phyloP scores from a whole-genome alignment of 2,329 filamentous ascomycete species.

The Fonsecaea pedrosoi region DNA sequence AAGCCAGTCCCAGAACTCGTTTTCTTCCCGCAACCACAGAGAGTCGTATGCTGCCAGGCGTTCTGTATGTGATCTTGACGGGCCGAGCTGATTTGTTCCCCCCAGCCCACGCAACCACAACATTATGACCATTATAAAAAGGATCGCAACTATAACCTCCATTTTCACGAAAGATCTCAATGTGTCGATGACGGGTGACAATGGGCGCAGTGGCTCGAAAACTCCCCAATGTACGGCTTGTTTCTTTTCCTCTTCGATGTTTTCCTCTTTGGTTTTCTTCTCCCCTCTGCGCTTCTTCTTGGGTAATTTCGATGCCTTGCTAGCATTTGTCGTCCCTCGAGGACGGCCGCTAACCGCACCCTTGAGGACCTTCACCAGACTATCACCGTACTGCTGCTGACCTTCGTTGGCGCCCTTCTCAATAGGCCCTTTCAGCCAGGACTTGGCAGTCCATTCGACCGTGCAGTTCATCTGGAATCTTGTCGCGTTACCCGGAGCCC shows the following conservation, averaged over 20 bases:
- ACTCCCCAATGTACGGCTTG: conserved; percentile 72
- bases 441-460: conserved; percentile 97
- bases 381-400: conserved; percentile 80
- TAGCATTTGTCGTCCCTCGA: conserved; percentile 56
- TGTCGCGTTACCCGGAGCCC: conserved; percentile 86
- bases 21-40: conserved; percentile 88
- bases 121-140: conserved; percentile 75
- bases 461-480: conserved; percentile 85
- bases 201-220: conserved; percentile 74
- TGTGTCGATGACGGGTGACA: conserved; percentile 74
- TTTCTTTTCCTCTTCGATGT: conserved; percentile 52
- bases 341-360: conserved; percentile 72
- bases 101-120: conserved; percentile 69
- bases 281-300: conserved; percentile 66
- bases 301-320: conserved; percentile 58
- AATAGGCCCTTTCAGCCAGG: conserved; percentile 95
- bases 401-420: conserved; percentile 95
- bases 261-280: conserved; percentile 55
- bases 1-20: conserved; percentile 89
- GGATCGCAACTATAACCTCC: conserved; percentile 77
- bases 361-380: conserved; percentile 76
- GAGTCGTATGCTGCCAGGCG: conserved; percentile 86
- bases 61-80: conserved; percentile 59
- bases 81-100: conserved; percentile 26
- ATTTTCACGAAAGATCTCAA: conserved; percentile 74